Evolutionary conservation across 305 asterid species (phyloP), one percentile per base, ranked within the genome.

Genomic region (Caryopteris hybrid): DNA sequence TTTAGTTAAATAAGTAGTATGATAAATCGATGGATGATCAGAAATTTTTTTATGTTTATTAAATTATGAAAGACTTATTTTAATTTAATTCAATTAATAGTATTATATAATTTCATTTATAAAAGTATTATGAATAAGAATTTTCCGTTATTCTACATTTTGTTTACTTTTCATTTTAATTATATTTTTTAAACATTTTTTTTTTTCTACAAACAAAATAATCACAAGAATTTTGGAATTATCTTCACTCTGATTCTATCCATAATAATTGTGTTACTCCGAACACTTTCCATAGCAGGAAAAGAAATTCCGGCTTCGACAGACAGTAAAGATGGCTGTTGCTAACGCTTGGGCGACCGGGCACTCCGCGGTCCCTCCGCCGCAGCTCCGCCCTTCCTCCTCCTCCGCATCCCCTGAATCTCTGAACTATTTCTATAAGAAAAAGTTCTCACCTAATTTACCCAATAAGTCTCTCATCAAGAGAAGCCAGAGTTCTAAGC

Each of bases 341-440:
- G 86, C 98, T 76, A 86, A 83, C 78, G 82, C 88, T 51, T 86
- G 94, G 92, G 82, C 92, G 69, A 78, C 86, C 21, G 85, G 85
- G 0, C 94, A 85, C 62, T 74, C 85, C 78, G 74, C 76, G 66
- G 79, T 81, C 33, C 82, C 86, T 17, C 73, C 80, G 78, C 81
- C 79, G 36, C 86, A 80, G 61, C 72, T 76, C 42, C 89, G 90
- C 48, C 85, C 72, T 64, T 60, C 80, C 52, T 66, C 78, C 11
- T 66, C 79, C 23, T 25, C 77, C 23, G 34, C 76, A 33, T 70
- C 84, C 46, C 13, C 64, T 5, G 83, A 79, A 48, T 47, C 74
- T 60, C 67, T 45, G 2, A 63, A 31, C 64, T 50, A 70, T 23
- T 66, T 80, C 48, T 27, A 51, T 50, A 80, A 71, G 81, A 83